Percentiles rank a stretch among this genome's conserved stretches.
Conservation (phyloP, 768 basidiomycete genomes). For the Lactifluus piperatus region DNA sequence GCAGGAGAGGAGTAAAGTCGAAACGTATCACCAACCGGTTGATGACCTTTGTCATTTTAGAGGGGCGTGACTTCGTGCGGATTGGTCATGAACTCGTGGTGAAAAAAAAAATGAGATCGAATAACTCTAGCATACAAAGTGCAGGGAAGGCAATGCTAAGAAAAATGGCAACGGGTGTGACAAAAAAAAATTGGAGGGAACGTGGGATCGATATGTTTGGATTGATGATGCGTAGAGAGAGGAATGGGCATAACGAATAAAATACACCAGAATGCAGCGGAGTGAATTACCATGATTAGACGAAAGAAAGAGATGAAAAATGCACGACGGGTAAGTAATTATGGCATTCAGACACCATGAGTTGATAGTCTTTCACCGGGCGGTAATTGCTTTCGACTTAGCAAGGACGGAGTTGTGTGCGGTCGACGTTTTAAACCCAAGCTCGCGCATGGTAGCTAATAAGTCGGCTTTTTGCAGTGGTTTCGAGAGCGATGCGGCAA, state of each 20-base stretch:
- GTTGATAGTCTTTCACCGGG: slow-evolving; percentile 8
- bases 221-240: slow-evolving; percentile 6
- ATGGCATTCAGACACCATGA: slow-evolving; percentile 8
- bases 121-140: slow-evolving; percentile 19
- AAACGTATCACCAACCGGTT: no score
- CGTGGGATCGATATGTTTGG: slow-evolving; percentile 1
- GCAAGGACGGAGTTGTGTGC: slow-evolving; percentile 36
- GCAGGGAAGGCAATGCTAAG: slow-evolving; percentile 10
- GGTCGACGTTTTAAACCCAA: slow-evolving; percentile 86
- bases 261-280: slow-evolving; percentile 4
- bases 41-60: background rate
- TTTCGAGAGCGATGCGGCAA: slow-evolving; percentile 78
- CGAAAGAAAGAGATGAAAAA: slow-evolving; percentile 8
- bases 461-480: slow-evolving; percentile 86
- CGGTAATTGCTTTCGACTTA: slow-evolving; percentile 6
- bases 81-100: background rate
- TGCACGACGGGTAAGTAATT: slow-evolving; percentile 5
- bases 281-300: background rate
- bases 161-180: slow-evolving; percentile 1
- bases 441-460: slow-evolving; percentile 66
- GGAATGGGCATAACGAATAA: slow-evolving; percentile 6
- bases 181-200: background rate
- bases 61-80: background rate
- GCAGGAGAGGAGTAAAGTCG: no score
- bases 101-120: slow-evolving; percentile 4